Evolutionary conservation across 1,284 basidiomycete genomes (phyloP), one percentile per base, ranked within the genome.

Genomic region (Irpex sp.): DNA sequence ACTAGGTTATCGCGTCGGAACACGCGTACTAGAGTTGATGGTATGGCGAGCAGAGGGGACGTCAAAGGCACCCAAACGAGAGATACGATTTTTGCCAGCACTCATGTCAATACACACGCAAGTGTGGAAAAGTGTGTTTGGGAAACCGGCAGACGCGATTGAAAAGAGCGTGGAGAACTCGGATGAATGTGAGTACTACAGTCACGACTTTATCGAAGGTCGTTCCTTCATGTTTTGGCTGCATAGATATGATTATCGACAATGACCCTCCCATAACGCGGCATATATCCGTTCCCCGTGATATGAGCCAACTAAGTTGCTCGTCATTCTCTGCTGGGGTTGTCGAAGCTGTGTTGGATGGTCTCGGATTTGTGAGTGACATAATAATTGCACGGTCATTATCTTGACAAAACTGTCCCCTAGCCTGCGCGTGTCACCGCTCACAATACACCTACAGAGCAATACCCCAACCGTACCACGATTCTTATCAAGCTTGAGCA

Each of bases 371-470:
- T 69, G 96, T 98, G 73, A 76, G 96, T 88, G 60, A 3, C 56
- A 62, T 65, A 62, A 57, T 60, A 51, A 37, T 61, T 4, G 44
- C 57, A 52, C 21, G 38, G 57, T 62, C 21, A 17, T 36, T 55
- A 26, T 21, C 55, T 58, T 54, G 62, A 71, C 7, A 38, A 37
- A n/a, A 31, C 3, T 36, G 8, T 8, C 8, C 19, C 19, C 31
- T 44, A 98, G 96, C 97, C 97, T 9, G 95, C 96, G 2, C 85
- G 97, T 68, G 97, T 99, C 13, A 99, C 97, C 0, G 96, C 97
- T 0, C 97, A 99, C 75, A 92, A 91, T 51, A 97, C 97, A 0
- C 90, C 94, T 0, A 95, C 87, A 0, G 80, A 90, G 8, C 87
- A 91, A 66, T 86, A 84, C 70, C 95, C 97, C 1, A 86, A 89